phyloP scores from a whole-genome alignment of 768 basidiomycete genomes.

The Lepiota brunneoincarnata region DNA sequence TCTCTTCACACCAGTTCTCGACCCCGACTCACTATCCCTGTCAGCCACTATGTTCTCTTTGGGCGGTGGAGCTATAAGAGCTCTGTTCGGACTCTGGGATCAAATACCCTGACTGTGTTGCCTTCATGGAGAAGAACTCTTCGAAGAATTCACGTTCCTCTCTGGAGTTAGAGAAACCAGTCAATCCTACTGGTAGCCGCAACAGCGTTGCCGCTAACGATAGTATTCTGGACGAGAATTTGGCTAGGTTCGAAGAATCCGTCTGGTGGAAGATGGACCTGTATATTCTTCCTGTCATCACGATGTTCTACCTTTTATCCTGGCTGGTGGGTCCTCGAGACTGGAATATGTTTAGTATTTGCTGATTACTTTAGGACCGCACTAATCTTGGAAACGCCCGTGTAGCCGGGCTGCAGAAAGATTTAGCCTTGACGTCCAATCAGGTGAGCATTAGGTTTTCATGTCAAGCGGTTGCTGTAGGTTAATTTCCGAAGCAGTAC shows the following conservation, averaged over 20 bases:
- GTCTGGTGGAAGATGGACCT: not conserved
- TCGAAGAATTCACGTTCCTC: too few relatives aligned
- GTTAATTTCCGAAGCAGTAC: not conserved
- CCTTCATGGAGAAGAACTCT: too few relatives aligned
- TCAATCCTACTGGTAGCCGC: too few relatives aligned
- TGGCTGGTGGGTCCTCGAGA: not conserved
- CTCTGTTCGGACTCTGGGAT: too few relatives aligned
- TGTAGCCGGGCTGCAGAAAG: not conserved
- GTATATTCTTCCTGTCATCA: not conserved
- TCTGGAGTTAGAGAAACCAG: too few relatives aligned
- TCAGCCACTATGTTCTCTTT: too few relatives aligned
- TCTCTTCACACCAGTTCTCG: too few relatives aligned
- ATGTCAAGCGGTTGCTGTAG: not conserved
- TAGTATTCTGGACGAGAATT: too few relatives aligned
- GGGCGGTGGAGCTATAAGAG: too few relatives aligned
- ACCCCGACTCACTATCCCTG: too few relatives aligned
- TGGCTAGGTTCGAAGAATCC: not conserved
- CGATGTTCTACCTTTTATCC: not conserved
- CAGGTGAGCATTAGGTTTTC: not conserved
- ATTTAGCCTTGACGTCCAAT: not conserved
- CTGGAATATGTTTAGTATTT: not conserved
- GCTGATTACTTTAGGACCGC: not conserved
- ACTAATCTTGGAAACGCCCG: not conserved
- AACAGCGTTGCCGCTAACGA: too few relatives aligned
- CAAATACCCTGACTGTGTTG: too few relatives aligned